These are phyloP conservation scores for Raffaelea ambrosiae DNA, from an alignment of 2,329 filamentous ascomycete species.

Conservation along the genomic window DNA sequence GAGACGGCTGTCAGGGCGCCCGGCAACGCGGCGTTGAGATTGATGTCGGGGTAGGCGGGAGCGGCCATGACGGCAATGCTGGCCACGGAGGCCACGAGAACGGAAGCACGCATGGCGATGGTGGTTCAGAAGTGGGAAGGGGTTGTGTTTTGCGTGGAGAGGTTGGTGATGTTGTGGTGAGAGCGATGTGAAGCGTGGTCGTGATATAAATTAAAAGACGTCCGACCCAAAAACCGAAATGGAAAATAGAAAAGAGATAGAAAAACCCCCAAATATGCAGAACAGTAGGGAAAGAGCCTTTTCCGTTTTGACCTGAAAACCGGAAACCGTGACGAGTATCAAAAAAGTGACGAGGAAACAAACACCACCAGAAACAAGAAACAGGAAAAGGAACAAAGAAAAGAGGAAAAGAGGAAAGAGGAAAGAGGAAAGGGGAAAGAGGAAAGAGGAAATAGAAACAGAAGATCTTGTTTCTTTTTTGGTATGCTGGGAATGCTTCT, in stretches of 20 bases:
- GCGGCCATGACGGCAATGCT: conserved; percentile 36
- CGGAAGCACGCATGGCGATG: conserved; percentile 40
- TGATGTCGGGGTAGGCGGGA: conserved; percentile 36
- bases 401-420: neutral
- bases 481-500: neutral
- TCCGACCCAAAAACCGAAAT: neutral
- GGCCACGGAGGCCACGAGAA: conserved; percentile 35
- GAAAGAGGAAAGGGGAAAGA: neutral
- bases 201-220: conserved; percentile 2
- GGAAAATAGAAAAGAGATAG: conserved; percentile 6
- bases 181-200: conserved; percentile 6
- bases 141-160: no score
- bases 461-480: neutral
- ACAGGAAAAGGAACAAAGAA: neutral
- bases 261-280: conserved; percentile 2
- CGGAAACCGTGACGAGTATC: neutral
- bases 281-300: neutral
- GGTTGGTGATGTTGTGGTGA: neutral
- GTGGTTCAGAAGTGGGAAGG: no score
- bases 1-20: conserved; percentile 40
- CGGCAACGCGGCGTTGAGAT: conserved; percentile 28
- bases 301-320: neutral
- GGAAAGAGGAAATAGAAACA: conserved; percentile 1
- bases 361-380: neutral
- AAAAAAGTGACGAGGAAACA: neutral